Evolutionary conservation across 1,139 yeast species (phyloP), one percentile per base, ranked within the genome.

Genomic region (Pichia sp.): DNA sequence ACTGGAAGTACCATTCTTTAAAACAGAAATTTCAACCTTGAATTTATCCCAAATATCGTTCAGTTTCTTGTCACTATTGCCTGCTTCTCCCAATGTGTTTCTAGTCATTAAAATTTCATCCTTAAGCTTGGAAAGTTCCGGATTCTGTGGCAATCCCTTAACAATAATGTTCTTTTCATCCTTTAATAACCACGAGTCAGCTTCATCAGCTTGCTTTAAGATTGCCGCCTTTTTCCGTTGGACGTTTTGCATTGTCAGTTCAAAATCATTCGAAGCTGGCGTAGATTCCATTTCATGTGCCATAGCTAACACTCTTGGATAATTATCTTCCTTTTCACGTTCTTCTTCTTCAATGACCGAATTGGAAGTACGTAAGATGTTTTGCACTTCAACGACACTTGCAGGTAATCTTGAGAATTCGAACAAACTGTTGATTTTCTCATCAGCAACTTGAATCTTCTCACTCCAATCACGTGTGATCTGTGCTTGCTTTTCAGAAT

Each of bases 401-500:
- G 75, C 73, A 1, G 97, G 96, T 50, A 93, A 70, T 48, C 84
- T 83, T 55, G 90, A 75, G 58, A 79, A 88, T 59, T 89, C 97
- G 47, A 90, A 72, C 5, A 87, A 87, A 1, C 96, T 87, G 1
- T 75, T 67, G 44, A 85, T 72, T 60, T 90, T 95, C 62, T 88
- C 86, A 54, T 89, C 81, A 0, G 96, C 87, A 14, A 89, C 77
- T 48, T 87, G 93, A 27, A 82, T 78, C 54, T 77, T 75, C 53
- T 90, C 98, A 42, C 83, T 74, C 60, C 88, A 93, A 46, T 72
- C 75, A 57, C 99, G 75, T 45, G 90, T 68, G 44, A 88, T 67
- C 53, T 80, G 82, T 0, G 96, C 91, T 65, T 89, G 87, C 62
- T 87, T 91, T 62, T 93, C 99, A 0, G 96, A 86, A 63, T 93